A percentile compares a stretch with the other conserved stretches of the same genome.
These are phyloP conservation scores for Lecanicillium sp. DNA, from an alignment of 2,329 filamentous ascomycete genomes.

Conservation along the genomic window DNA sequence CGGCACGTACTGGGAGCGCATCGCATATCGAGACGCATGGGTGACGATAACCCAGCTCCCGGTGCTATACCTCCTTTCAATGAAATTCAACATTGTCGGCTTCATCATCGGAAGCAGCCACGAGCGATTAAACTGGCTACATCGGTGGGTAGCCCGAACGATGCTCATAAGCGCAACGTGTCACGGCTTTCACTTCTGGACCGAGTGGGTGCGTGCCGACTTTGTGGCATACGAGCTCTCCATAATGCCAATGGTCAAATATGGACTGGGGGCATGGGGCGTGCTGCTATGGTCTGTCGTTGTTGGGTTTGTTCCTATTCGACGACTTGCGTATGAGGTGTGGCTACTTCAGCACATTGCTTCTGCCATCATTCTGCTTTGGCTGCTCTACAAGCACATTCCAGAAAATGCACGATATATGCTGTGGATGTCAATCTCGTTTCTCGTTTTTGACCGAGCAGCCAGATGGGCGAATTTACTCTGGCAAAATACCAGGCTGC, in stretches of 20 bases:
- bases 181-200: constrained; percentile 63
- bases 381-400: constrained; percentile 55
- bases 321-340: constrained; percentile 59
- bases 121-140: constrained; percentile 64
- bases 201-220: constrained; percentile 51
- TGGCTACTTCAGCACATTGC: constrained; percentile 62
- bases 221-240: constrained; percentile 50
- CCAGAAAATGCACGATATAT: constrained; percentile 51
- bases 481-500: constrained; percentile 43
- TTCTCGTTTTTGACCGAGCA: constrained; percentile 55
- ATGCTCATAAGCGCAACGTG: constrained; percentile 60
- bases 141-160: constrained; percentile 63
- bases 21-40: constrained; percentile 62
- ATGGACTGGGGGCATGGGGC: constrained; percentile 59
- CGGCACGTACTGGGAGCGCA: constrained; percentile 52
- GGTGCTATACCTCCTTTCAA: constrained; percentile 53
- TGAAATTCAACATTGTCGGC: constrained; percentile 52
- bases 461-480: constrained; percentile 39
- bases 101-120: constrained; percentile 54
- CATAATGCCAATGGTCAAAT: constrained; percentile 56
- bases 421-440: constrained; percentile 57
- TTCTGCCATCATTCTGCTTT: constrained; percentile 53
- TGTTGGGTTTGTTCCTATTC: constrained; percentile 53
- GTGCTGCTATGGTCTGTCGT: constrained; percentile 58
- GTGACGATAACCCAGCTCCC: constrained; percentile 56